Evolutionary conservation across 768 basidiomycete genomes (phyloP), one percentile per base, ranked within the genome.

Genomic region (Phylloporus sp.): DNA sequence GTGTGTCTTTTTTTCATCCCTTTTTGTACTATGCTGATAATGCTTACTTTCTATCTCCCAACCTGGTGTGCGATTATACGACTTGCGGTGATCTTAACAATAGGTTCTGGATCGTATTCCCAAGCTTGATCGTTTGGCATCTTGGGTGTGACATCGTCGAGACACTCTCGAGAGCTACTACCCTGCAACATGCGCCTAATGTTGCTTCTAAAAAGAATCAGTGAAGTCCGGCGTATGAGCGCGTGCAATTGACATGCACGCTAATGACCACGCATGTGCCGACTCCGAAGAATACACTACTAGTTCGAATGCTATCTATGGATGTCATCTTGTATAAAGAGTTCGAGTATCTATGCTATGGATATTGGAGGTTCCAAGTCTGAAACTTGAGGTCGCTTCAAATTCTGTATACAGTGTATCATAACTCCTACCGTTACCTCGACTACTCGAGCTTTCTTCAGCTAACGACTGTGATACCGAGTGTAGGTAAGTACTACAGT

Each of bases 101-200:
- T 45, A 91, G 89, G 2, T 56, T 87, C n/a, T 93, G 91, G 91
- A 69, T 94, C 49, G 62, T 91, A 38, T 59, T 91, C 22, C 91
- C 91, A 3, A 60, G 72, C 26, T 63, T 86, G 58, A 82, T 91
- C 44, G 63, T 83, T 28, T 67, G 69, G 52, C 76, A 69, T 31
- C 75, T 94, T 5, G 84, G 86, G 9, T 76, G 75, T 58, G 87
- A 90, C 60, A 76, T 94, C 40, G 61, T 70, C 0, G 56, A 66
- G 4, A 71, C 79, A 4, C 70, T 88, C 29, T 54, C 60, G 9
- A 24, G 28, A 10, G 41, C 26, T 49, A 55, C 55, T 10, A 66
- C 66, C 16, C 61, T 64, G 26, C 65, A 57, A 32, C 57, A 52
- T 27, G 49, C 51, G 20, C 54, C 49, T 75, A 69, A 60, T 10